phyloP scores from a whole-genome alignment of 805 yeast species.

The Ogataea wickerhamii region DNA sequence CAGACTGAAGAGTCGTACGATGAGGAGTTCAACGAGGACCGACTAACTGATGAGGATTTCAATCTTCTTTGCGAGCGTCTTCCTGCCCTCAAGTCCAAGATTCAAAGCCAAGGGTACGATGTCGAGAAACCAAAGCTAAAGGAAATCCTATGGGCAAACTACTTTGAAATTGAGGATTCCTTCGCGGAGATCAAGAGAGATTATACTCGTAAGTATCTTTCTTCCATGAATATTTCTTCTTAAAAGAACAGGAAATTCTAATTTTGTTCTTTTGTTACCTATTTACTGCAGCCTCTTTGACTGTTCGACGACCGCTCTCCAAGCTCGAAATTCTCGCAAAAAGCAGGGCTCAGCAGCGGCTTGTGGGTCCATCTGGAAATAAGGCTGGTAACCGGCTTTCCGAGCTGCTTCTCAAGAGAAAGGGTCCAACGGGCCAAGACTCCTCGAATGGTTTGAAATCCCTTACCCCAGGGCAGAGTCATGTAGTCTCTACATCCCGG shows the following conservation, averaged over 20 bases:
- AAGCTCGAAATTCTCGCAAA: conserved; percentile 49
- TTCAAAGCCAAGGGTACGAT: conserved; percentile 35
- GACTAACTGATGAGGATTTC: conserved; percentile 40
- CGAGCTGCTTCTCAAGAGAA: neutral
- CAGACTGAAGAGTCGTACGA: conserved; percentile 21
- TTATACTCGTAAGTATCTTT: conserved; percentile 27
- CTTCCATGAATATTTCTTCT: neutral
- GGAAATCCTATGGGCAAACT: conserved; percentile 57
- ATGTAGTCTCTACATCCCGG: too few species aligned
- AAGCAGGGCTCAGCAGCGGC: conserved; percentile 27
- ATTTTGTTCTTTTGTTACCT: conserved; percentile 6
- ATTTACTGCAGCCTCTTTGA: conserved; percentile 7
- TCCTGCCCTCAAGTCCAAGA: conserved; percentile 38
- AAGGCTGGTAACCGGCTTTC: neutral
- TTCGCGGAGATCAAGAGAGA: conserved; percentile 42
- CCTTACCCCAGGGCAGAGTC: too few species aligned
- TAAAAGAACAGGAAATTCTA: conserved; percentile 14
- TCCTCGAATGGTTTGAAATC: too few species aligned
- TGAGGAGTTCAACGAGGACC: conserved; percentile 38
- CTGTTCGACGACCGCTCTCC: conserved; percentile 25
- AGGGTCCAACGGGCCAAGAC: too few species aligned
- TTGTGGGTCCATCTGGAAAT: conserved; percentile 3
- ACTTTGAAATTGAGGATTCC: conserved; percentile 51
- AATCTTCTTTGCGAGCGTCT: conserved; percentile 39
- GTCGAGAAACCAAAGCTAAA: conserved; percentile 50